Evolutionary conservation across 163 green algal genomes (phyloP).

Genomic region (Dunaliella salina): DNA sequence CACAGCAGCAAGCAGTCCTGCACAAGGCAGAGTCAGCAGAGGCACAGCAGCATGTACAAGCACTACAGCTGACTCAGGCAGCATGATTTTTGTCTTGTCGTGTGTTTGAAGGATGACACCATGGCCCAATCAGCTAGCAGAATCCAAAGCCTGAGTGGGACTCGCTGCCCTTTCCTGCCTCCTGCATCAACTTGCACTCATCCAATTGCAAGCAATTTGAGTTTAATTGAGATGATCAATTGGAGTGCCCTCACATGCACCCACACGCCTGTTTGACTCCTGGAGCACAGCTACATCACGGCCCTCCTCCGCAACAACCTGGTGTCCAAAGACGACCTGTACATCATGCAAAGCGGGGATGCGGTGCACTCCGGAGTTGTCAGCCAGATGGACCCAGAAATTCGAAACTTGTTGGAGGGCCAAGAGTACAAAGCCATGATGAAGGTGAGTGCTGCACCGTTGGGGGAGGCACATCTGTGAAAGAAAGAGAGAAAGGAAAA

Average conservation of each 20-base stretch:
- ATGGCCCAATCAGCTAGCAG: too few relatives aligned
- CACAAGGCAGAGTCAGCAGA: too few relatives aligned
- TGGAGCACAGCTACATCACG: background rate
- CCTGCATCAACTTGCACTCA: background rate
- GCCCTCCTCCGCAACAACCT: background rate
- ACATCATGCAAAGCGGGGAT: background rate
- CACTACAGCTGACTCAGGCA: too few relatives aligned
- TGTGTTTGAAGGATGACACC: too few relatives aligned
- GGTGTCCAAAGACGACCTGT: background rate
- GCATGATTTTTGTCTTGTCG: too few relatives aligned
- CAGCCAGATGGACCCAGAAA: background rate
- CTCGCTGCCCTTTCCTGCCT: background rate
- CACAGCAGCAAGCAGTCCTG: too few relatives aligned
- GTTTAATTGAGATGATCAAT: background rate
- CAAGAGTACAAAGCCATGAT: background rate
- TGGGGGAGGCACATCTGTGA: too few relatives aligned
- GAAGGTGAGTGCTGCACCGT: background rate
- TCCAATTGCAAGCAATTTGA: background rate
- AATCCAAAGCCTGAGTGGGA: too few relatives aligned
- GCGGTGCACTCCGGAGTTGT: background rate
- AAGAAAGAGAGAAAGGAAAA: too few relatives aligned
- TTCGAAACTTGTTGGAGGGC: background rate
- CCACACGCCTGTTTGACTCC: background rate
- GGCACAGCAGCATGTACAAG: too few relatives aligned
- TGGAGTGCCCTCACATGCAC: background rate